Evolutionary conservation across 495 filamentous ascomycete genomes (phyloP).

Genomic region (Aeminium ludgeri): DNA sequence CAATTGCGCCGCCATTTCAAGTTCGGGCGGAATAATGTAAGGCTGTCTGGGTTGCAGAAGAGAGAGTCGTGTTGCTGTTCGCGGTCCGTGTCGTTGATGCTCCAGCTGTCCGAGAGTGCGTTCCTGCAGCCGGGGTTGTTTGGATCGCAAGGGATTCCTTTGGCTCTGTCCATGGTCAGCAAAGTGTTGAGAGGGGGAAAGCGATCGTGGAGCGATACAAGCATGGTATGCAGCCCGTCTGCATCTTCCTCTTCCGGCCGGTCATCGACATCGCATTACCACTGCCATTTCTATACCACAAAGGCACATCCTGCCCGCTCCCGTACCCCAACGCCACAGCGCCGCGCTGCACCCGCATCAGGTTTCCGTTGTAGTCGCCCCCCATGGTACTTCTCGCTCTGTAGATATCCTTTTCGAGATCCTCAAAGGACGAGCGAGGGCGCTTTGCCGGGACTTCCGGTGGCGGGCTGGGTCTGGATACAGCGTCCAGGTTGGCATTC

Average conservation of each 20-base stretch:
- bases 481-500: too few species aligned
- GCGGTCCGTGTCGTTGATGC: slow-evolving; percentile 3
- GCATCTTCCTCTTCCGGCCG: slow-evolving; percentile 5
- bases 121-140: slow-evolving; percentile 7
- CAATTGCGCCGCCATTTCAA: slow-evolving; percentile 12
- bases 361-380: neutral
- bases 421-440: too few species aligned
- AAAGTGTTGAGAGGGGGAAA: neutral
- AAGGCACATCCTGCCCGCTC: too few species aligned
- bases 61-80: neutral
- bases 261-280: neutral
- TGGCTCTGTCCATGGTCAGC: slow-evolving; percentile 1
- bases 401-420: too few species aligned
- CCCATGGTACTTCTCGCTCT: too few species aligned
- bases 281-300: too few species aligned
- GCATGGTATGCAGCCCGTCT: slow-evolving; percentile 13
- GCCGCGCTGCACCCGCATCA: neutral
- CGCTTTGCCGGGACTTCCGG: too few species aligned
- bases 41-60: slow-evolving; percentile 1
- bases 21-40: slow-evolving; percentile 5
- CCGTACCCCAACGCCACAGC: neutral
- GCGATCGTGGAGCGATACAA: slow-evolving; percentile 1
- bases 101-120: slow-evolving; percentile 11
- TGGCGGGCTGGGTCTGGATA: too few species aligned
- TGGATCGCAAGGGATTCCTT: slow-evolving; percentile 11